Conservation (phyloP, 2,329 filamentous ascomycete genomes). For the Grosmannia serpens region DNA sequence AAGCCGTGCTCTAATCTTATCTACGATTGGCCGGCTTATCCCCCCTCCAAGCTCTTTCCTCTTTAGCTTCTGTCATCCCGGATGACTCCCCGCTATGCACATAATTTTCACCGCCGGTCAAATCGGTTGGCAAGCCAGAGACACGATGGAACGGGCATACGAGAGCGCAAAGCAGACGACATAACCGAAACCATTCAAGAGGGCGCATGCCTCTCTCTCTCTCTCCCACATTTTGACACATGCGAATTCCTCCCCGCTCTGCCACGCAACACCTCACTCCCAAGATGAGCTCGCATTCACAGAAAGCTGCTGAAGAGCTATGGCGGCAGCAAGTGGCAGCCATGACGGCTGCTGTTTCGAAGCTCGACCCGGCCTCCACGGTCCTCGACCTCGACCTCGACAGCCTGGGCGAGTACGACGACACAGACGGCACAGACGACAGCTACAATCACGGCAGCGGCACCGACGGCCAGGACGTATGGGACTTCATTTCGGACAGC, state of each 20-base stretch:
- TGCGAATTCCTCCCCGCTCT: not conserved
- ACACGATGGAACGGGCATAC: not conserved
- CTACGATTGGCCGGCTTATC: not conserved
- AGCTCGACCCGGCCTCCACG: conserved; percentile 42
- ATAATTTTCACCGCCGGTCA: not conserved
- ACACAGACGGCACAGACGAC: conserved; percentile 57
- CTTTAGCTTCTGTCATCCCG: not conserved
- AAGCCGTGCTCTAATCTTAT: not conserved
- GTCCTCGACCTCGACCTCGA: conserved; percentile 12
- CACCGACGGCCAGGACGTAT: conserved; percentile 67
- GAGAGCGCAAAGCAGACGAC: not conserved
- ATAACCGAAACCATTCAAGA: not conserved
- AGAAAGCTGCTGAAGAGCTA: conserved; percentile 25
- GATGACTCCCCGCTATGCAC: not conserved
- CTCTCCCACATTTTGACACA: not conserved
- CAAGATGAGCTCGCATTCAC: conserved; percentile 1
- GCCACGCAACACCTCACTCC: not conserved
- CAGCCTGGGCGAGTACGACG: conserved; percentile 25
- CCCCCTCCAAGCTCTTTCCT: not conserved
- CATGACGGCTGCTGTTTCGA: conserved; percentile 77
- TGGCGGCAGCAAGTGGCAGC: conserved; percentile 78
- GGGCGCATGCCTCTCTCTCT: not conserved
- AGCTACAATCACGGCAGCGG: conserved; percentile 30
- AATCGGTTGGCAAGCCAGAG: not conserved
- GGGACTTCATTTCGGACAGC: conserved; percentile 81